A percentile compares a stretch with the other conserved stretches of the same genome.
Conservation (phyloP, 116 monocot species). For the Posidonia oceanica region DNA sequence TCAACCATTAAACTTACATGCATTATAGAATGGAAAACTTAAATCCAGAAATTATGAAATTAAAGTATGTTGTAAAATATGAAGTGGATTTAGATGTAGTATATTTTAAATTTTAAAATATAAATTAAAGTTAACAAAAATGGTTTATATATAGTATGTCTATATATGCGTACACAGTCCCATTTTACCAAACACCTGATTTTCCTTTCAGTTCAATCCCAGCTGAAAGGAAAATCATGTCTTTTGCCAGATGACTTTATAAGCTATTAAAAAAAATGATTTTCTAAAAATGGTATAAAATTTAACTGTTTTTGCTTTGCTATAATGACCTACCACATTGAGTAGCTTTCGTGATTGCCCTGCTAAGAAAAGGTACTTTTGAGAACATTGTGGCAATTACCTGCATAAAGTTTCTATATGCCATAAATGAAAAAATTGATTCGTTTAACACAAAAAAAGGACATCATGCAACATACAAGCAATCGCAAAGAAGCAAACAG, state of each 20-base stretch:
- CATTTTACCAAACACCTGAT: too few relatives aligned
- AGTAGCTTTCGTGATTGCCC: constrained; percentile 86
- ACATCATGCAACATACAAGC: not conserved
- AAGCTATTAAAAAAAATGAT: not conserved
- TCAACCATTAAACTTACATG: too few relatives aligned
- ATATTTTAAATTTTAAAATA: too few relatives aligned
- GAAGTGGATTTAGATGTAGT: too few relatives aligned
- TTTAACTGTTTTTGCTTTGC: not conserved
- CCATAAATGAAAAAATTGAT: not conserved
- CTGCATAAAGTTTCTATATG: constrained; percentile 22
- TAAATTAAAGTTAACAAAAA: too few relatives aligned
- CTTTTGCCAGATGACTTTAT: not conserved
- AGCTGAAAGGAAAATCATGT: not conserved
- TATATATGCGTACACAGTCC: too few relatives aligned
- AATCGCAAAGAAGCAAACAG: not conserved
- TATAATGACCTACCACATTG: constrained; percentile 46
- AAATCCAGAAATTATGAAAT: too few relatives aligned
- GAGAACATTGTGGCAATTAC: constrained; percentile 80
- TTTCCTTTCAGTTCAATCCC: not conserved
- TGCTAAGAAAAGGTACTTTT: constrained; percentile 71
- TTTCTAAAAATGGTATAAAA: not conserved
- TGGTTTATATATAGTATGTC: too few relatives aligned
- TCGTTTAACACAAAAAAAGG: not conserved
- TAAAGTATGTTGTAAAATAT: too few relatives aligned
- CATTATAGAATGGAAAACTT: too few relatives aligned